A percentile compares a stretch with the other conserved stretches of the same genome.
phyloP scores from a whole-genome alignment of 441 rosid genomes.

The Pelargonium cotyledonis region DNA sequence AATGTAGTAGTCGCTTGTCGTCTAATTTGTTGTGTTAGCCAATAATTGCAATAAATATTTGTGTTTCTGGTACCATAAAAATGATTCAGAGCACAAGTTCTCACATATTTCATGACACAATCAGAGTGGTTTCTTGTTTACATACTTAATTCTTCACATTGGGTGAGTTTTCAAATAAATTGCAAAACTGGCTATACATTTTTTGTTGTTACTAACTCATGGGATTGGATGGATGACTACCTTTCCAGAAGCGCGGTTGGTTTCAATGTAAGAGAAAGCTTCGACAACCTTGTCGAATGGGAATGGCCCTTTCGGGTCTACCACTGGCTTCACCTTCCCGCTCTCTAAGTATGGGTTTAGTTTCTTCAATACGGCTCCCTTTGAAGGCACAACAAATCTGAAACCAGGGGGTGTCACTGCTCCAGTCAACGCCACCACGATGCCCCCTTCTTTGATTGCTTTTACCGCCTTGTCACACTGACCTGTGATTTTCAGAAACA shows the following conservation, averaged over 20 bases:
- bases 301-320: constrained; percentile 77
- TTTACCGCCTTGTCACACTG: constrained; percentile 83
- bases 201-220: constrained; percentile 17
- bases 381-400: constrained; percentile 77
- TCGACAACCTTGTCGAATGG: constrained; percentile 52
- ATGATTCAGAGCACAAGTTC: no score
- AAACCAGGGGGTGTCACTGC: constrained; percentile 81
- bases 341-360: constrained; percentile 67
- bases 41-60: no score
- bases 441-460: constrained; percentile 77
- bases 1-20: no score
- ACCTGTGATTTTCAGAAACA: constrained; percentile 34
- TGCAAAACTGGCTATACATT: not conserved
- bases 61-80: no score
- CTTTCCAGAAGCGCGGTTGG: constrained; percentile 68
- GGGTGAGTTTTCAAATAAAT: not conserved
- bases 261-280: constrained; percentile 75
- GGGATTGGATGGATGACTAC: constrained; percentile 70
- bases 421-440: constrained; percentile 77
- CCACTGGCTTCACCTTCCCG: constrained; percentile 71
- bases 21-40: no score
- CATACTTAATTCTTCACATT: not conserved
- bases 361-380: constrained; percentile 69
- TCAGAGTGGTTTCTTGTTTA: not conserved
- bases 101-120: not conserved